Conservation (phyloP, 306 rosid species). For the Inga oerstediana region DNA sequence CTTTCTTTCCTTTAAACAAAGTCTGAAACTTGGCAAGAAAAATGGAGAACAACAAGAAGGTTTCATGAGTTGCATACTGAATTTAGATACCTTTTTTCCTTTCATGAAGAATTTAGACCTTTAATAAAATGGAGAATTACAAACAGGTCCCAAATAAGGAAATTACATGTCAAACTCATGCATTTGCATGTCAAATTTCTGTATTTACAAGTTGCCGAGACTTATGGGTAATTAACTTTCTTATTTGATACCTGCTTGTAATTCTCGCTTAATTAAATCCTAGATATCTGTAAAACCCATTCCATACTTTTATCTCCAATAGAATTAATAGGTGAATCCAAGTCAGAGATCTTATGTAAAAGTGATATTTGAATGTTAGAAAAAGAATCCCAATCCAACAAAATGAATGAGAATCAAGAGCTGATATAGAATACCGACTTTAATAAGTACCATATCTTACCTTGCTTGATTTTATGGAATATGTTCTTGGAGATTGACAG, state of each 20-base stretch:
- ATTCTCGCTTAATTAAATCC: neutral
- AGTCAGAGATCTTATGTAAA: neutral
- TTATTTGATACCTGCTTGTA: too few species aligned
- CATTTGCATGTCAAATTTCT: too few species aligned
- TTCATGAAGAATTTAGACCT: neutral
- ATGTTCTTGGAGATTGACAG: neutral
- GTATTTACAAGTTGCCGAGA: too few species aligned
- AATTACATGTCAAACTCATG: too few species aligned
- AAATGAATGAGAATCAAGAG: neutral
- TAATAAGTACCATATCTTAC: neutral
- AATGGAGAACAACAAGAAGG: neutral
- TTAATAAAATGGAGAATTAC: neutral
- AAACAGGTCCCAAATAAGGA: too few species aligned
- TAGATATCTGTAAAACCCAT: neutral
- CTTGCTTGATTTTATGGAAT: neutral
- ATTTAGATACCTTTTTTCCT: neutral
- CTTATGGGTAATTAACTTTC: too few species aligned
- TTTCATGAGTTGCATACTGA: neutral
- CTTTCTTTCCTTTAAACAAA: neutral
- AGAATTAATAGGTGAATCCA: neutral
- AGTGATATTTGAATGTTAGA: neutral
- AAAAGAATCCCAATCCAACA: neutral
- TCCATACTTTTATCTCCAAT: neutral
- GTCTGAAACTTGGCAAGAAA: neutral
- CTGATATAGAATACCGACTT: neutral